These are phyloP conservation scores for Gloeostereum incarnatum DNA, from an alignment of 768 basidiomycete genomes.

Conservation along the genomic window DNA sequence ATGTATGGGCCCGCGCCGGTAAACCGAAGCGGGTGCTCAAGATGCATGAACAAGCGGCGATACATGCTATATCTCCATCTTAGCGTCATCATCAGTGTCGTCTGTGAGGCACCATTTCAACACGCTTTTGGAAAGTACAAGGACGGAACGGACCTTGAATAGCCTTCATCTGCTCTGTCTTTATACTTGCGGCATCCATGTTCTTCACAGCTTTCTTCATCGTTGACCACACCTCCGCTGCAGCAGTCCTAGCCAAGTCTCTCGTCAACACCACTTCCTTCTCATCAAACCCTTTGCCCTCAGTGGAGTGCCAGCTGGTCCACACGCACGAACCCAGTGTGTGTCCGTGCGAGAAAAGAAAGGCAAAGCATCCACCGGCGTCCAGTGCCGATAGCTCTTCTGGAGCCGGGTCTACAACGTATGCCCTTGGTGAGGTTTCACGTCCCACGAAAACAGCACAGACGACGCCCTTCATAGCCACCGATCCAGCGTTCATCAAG, in stretches of 20 bases:
- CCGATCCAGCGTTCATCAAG: constrained; percentile 56
- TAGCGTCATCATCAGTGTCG: no score
- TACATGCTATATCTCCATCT: no score
- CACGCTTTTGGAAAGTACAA: no score
- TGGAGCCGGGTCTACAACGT: constrained; percentile 46
- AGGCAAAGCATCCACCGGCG: constrained; percentile 62
- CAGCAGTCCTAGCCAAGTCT: constrained; percentile 38
- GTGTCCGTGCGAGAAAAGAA: constrained; percentile 32
- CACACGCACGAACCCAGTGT: constrained; percentile 32
- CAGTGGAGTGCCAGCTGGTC: constrained; percentile 41
- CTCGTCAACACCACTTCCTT: constrained; percentile 32
- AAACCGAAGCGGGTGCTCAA: no score
- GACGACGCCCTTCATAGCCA: constrained; percentile 70
- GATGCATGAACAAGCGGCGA: no score
- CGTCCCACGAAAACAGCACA: constrained; percentile 56
- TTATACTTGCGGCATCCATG: no score
- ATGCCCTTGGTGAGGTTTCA: constrained; percentile 10
- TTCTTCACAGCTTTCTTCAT: no score
- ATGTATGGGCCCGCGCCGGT: no score
- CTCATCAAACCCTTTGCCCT: constrained; percentile 24
- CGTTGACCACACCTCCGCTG: constrained; percentile 32
- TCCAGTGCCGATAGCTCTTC: constrained; percentile 25
- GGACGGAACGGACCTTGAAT: no score
- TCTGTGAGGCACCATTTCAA: no score
- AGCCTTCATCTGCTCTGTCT: no score